Conservation (phyloP, 2,329 filamentous ascomycete species). For the Gnomoniopsis sp. region DNA sequence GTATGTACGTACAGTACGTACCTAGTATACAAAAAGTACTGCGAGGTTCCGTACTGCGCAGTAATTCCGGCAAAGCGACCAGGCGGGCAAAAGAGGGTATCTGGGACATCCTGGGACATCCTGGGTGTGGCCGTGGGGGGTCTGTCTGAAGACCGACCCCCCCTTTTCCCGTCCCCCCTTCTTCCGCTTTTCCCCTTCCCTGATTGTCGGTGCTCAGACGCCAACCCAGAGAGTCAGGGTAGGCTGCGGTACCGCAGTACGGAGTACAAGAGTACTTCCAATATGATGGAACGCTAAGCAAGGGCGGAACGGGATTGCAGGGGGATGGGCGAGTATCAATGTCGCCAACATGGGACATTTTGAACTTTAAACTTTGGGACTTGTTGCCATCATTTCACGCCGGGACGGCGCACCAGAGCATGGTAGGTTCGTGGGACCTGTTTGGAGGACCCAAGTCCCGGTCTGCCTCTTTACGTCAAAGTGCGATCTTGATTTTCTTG, state of each 20-base stretch:
- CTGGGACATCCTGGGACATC: no score
- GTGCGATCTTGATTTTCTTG: neutral
- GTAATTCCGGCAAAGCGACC: no score
- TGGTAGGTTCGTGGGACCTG: no score
- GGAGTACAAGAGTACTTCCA: neutral
- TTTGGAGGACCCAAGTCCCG: constrained; percentile 1
- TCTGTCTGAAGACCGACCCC: no score
- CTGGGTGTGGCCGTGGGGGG: no score
- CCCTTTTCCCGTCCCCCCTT: no score
- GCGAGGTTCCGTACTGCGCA: no score
- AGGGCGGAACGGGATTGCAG: constrained; percentile 6
- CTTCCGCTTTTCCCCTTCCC: neutral
- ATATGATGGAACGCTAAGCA: neutral
- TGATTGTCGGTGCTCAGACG: constrained; percentile 10
- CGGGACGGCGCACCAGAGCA: neutral
- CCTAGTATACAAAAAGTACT: no score
- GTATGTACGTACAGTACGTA: no score
- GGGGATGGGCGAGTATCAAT: constrained; percentile 2
- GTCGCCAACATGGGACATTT: constrained; percentile 7
- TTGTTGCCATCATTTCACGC: constrained; percentile 15
- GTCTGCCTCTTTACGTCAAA: constrained; percentile 7
- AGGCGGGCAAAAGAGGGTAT: neutral
- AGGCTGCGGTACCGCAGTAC: neutral
- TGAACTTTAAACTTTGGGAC: constrained; percentile 16
- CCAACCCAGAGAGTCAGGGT: constrained; percentile 12